Evolutionary conservation across 192 early-diverging fungal genomes (phyloP).

Genomic region (Podila epigama): DNA sequence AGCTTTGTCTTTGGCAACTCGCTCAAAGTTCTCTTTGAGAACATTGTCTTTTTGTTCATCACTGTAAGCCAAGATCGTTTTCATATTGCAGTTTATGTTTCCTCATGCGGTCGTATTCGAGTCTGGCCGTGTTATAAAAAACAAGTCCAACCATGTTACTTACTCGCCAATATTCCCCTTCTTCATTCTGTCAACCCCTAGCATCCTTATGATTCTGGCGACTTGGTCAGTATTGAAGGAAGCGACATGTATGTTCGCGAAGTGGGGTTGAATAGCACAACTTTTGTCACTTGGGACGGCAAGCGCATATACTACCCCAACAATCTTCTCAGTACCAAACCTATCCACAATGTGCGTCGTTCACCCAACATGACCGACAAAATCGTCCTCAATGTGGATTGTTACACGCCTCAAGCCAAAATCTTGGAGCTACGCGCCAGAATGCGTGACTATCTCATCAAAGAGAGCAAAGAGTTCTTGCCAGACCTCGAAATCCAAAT

Average conservation of each 20-base stretch:
- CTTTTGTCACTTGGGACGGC: conserved; percentile 84
- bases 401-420: conserved; percentile 74
- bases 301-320: conserved; percentile 84
- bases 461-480: conserved; percentile 61
- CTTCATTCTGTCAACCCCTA: conserved; percentile 5
- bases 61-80: conserved; percentile 20
- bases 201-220: conserved; percentile 65
- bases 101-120: too few species aligned
- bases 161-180: not conserved
- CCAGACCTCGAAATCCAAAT: conserved; percentile 66
- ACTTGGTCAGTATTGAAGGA: conserved; percentile 78
- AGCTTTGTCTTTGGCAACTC: conserved; percentile 88
- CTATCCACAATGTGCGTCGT: conserved; percentile 79
- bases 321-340: conserved; percentile 57
- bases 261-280: conserved; percentile 81
- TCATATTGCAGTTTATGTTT: not conserved
- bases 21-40: conserved; percentile 84
- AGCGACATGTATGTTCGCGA: conserved; percentile 76
- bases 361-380: conserved; percentile 63
- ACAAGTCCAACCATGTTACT: not conserved
- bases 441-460: conserved; percentile 69
- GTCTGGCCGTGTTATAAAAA: too few species aligned
- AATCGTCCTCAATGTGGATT: conserved; percentile 64
- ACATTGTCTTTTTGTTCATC: conserved; percentile 87
- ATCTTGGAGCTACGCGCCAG: conserved; percentile 68